Percentiles rank a stretch among this genome's conserved stretches.
Evolutionary conservation across 768 basidiomycete species (phyloP).

Genomic region (Suillus alpinus): DNA sequence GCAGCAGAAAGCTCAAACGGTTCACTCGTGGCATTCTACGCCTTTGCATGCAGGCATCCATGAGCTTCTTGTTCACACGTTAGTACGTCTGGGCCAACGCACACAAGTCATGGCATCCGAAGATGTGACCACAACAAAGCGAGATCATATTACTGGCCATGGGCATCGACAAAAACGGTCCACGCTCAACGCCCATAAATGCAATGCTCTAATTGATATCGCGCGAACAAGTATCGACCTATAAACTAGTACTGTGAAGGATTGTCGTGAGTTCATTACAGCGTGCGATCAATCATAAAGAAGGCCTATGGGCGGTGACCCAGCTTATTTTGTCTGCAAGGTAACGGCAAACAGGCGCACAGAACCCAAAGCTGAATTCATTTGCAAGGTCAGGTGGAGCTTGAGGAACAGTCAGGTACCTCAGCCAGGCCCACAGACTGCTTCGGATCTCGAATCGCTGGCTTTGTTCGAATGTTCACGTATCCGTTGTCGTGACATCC

Average conservation of each 20-base stretch:
- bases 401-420: background rate
- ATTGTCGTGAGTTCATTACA: background rate
- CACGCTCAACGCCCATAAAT: background rate
- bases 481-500: conserved; percentile 76
- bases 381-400: background rate
- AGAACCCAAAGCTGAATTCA: background rate
- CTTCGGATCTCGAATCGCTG: background rate
- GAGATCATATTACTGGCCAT: background rate
- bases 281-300: background rate
- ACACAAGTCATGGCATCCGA: background rate
- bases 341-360: background rate
- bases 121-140: conserved; percentile 1
- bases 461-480: conserved; percentile 42
- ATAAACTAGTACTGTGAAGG: background rate
- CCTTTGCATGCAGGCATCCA: conserved; percentile 3
- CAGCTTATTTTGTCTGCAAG: background rate
- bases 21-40: background rate
- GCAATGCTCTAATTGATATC: background rate
- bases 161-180: background rate
- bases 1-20: background rate
- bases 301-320: background rate
- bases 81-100: background rate
- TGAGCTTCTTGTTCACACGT: conserved; percentile 3
- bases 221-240: background rate
- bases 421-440: background rate